Base-by-base conservation (phyloP, 345 rosid genomes). In the Triadica sebifera region DNA sequence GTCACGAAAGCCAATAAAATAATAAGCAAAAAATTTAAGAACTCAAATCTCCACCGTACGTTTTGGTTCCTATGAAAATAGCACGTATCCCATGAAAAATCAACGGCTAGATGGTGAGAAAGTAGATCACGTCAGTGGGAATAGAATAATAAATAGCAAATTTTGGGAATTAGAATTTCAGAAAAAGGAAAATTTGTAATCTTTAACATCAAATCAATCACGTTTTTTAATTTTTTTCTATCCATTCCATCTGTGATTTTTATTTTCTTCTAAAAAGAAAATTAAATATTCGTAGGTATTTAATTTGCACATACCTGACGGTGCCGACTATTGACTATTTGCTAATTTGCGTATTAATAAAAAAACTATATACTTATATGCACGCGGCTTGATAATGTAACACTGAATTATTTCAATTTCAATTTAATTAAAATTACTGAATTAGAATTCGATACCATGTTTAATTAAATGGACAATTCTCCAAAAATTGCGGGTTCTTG, bases 21-120 rank as follows among this genome's bases (percentile, higher is more conserved):
- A n/a, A n/a, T n/a, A n/a, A n/a, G n/a, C n/a, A n/a, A n/a, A n/a
- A n/a, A n/a, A n/a, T n/a, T n/a, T n/a, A n/a, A n/a, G n/a, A n/a
- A n/a, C n/a, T n/a, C n/a, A n/a, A 38, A 78, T 79, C 79, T 5
- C 0, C 1, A 56, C 81, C 84, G 77, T 73, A 76, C n/a, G 67
- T 5, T 15, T 58, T 24, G 41, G 12, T n/a, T 5, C 5, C 3
- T 7, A 12, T 8, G n/a, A 12, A 38, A 8, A 8, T 0, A 58
- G 19, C 17, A 38, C 59, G 59, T 39, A 38, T 63, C 61, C 22
- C 75, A 6, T 13, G 57, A 69, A 41, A n/a, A 37, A 68, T 72
- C 67, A 22, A 79, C 66, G 81, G 81, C n/a, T 25, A 51, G 73
- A 81, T 12, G 62, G 65, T 59, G 62, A 59, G 56, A 34, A 49